A percentile compares a stretch with the other conserved stretches of the same genome.
phyloP scores from a whole-genome alignment of 768 basidiomycete species.

The Royoungia palumana region DNA sequence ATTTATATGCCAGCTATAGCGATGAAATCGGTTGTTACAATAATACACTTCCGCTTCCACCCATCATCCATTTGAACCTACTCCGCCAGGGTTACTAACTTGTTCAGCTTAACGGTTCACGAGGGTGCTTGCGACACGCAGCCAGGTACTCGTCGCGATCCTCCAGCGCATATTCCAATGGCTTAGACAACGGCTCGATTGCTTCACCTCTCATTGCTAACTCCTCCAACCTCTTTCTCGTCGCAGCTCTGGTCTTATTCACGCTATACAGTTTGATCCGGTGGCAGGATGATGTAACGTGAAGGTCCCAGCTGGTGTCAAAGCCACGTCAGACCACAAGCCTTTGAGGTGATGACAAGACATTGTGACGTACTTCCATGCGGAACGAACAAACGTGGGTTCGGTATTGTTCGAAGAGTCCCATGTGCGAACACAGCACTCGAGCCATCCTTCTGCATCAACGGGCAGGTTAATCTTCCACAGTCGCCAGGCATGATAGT shows the following conservation, averaged over 20 bases:
- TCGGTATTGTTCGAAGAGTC: slow-evolving; percentile 58
- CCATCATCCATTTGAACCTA: too few species aligned
- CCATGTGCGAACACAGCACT: slow-evolving; percentile 54
- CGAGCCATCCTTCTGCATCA: slow-evolving; percentile 55
- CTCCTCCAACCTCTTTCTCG: slow-evolving; percentile 40
- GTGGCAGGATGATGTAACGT: slow-evolving; percentile 52
- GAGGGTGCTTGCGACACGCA: slow-evolving; percentile 2
- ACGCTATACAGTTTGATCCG: slow-evolving; percentile 55
- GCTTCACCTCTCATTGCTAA: slow-evolving; percentile 37
- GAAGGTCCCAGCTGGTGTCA: slow-evolving; percentile 44
- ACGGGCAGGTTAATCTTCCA: slow-evolving; percentile 52
- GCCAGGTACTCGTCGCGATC: slow-evolving; percentile 5
- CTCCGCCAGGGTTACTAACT: too few species aligned
- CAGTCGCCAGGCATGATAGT: slow-evolving; percentile 53
- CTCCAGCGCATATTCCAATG: slow-evolving; percentile 12
- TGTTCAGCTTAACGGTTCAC: slow-evolving; percentile 9
- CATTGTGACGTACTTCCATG: slow-evolving; percentile 45
- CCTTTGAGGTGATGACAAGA: not conserved
- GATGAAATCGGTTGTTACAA: too few species aligned
- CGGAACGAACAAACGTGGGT: slow-evolving; percentile 51
- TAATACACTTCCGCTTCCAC: too few species aligned
- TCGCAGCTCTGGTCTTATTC: slow-evolving; percentile 41
- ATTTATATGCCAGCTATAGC: too few species aligned
- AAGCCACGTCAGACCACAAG: not conserved
- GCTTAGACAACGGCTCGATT: slow-evolving; percentile 15